These are phyloP conservation scores for Inonotus obliquus DNA, from an alignment of 1,284 basidiomycete species.

Conservation along the genomic window DNA sequence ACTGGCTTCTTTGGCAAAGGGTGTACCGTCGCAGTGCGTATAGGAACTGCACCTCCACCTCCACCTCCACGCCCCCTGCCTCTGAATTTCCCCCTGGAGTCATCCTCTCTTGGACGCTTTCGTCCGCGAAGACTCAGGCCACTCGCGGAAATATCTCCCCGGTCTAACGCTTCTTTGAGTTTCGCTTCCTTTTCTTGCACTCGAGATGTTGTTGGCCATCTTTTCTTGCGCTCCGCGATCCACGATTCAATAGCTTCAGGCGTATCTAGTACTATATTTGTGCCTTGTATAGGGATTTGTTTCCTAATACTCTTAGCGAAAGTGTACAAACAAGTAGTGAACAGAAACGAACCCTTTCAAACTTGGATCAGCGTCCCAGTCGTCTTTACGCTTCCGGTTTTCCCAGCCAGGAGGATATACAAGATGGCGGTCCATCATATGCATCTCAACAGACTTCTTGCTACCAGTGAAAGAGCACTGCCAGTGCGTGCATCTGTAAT, in stretches of 20 bases:
- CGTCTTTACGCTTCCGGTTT: conserved; percentile 50
- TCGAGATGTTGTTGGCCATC: conserved; percentile 70
- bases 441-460: conserved; percentile 68
- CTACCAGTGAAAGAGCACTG: conserved; percentile 75
- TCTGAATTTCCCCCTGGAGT: conserved; percentile 10
- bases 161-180: conserved; percentile 67
- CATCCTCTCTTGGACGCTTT: conserved; percentile 30
- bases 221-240: conserved; percentile 82
- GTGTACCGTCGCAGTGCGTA: conserved; percentile 27
- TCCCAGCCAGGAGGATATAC: conserved; percentile 78
- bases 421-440: conserved; percentile 89
- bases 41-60: conserved; percentile 30
- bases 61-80: conserved; percentile 25
- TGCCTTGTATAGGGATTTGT: conserved; percentile 75
- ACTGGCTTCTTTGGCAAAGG: conserved; percentile 14
- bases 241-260: conserved; percentile 80
- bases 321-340: conserved; percentile 4
- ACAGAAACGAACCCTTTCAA: conserved; percentile 45
- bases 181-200: conserved; percentile 77
- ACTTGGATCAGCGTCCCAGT: conserved; percentile 75
- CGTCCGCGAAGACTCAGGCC: conserved; percentile 36
- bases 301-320: conserved; percentile 42
- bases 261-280: conserved; percentile 69
- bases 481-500: conserved; percentile 55
- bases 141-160: conserved; percentile 65